Conservation (phyloP, 1,139 yeast genomes). For the Kodamaea plutei region DNA sequence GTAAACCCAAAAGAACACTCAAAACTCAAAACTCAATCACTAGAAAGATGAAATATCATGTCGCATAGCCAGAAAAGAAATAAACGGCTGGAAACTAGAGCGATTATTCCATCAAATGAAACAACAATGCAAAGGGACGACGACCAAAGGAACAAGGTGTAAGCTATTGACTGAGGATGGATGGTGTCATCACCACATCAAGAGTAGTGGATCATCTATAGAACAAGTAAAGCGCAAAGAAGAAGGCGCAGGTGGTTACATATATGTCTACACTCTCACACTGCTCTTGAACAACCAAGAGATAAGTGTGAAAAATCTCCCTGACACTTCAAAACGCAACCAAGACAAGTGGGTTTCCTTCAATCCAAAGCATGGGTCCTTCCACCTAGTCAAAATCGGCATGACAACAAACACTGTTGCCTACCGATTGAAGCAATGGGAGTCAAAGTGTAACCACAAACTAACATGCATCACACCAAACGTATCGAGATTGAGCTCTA, state of each 20-base stretch:
- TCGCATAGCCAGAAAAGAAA: no score
- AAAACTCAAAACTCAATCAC: no score
- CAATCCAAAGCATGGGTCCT: slow-evolving; percentile 33
- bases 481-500: slow-evolving; percentile 1
- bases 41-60: no score
- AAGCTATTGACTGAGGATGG: slow-evolving; percentile 19
- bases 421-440: slow-evolving; percentile 51
- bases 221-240: no score
- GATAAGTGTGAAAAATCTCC: slow-evolving; percentile 32
- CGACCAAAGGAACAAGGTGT: slow-evolving; percentile 29
- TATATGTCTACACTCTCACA: slow-evolving; percentile 50
- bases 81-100: no score
- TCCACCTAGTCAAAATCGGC: slow-evolving; percentile 51
- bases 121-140: slow-evolving; percentile 34
- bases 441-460: slow-evolving; percentile 47
- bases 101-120: no score
- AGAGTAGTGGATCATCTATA: no score
- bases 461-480: slow-evolving; percentile 33
- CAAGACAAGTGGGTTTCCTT: slow-evolving; percentile 31
- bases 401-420: slow-evolving; percentile 47
- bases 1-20: no score
- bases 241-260: slow-evolving; percentile 34
- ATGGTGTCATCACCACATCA: slow-evolving; percentile 18
- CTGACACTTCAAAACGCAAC: slow-evolving; percentile 19
- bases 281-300: slow-evolving; percentile 29